Evolutionary conservation across 192 early-diverging fungal species (phyloP).

Genomic region (Podila epicladia): DNA sequence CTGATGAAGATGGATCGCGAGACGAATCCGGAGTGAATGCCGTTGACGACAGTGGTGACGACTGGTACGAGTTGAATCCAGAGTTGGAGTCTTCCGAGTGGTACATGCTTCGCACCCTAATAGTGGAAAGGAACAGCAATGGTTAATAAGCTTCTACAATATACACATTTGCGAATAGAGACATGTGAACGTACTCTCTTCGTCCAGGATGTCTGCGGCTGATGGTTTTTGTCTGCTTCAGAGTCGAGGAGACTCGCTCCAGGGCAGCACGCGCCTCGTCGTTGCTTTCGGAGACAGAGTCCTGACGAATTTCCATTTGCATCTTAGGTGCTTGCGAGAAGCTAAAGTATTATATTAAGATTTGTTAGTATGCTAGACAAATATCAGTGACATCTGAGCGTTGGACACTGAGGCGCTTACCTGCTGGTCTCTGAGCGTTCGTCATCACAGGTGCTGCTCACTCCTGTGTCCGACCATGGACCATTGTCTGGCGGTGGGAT

Average conservation of each 20-base stretch:
- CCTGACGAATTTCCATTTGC: slow-evolving; percentile 44
- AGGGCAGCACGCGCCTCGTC: slow-evolving; percentile 45
- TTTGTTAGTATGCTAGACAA: not conserved
- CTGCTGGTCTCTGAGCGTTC: slow-evolving; percentile 50
- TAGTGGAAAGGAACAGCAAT: not conserved
- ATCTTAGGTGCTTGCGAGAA: slow-evolving; percentile 44
- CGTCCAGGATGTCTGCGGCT: slow-evolving; percentile 40
- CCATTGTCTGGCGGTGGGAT: slow-evolving; percentile 61
- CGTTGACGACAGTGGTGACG: slow-evolving; percentile 28
- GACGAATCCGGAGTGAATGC: slow-evolving; percentile 15
- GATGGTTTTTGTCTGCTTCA: slow-evolving; percentile 41
- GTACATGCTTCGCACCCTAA: slow-evolving; percentile 48
- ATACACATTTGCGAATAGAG: not conserved
- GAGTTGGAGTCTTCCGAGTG: slow-evolving; percentile 39
- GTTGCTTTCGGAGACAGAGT: slow-evolving; percentile 31
- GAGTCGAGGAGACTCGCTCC: slow-evolving; percentile 37
- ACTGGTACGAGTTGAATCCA: slow-evolving; percentile 29
- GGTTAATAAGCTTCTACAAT: not conserved
- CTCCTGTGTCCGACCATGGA: slow-evolving; percentile 37
- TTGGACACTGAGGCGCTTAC: slow-evolving; percentile 8
- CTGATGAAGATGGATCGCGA: slow-evolving; percentile 12
- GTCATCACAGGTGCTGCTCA: slow-evolving; percentile 50
- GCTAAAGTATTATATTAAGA: not conserved
- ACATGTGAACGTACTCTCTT: slow-evolving; percentile 11
- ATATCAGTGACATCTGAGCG: not conserved